Conservation (phyloP, 106 monocot genomes). For the Cymbidium sinense region DNA sequence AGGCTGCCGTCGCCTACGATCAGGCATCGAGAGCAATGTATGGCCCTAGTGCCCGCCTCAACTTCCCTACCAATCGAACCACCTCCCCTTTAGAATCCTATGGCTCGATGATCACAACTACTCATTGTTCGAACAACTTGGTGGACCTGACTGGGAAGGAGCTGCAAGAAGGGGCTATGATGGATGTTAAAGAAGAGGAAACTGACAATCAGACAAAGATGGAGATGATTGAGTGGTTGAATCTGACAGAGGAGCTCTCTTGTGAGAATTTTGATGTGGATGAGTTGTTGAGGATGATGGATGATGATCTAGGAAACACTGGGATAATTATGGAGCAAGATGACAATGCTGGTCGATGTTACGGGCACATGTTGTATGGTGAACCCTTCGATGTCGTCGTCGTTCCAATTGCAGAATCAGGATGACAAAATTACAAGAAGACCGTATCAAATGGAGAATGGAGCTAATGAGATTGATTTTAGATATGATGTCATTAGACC, state of each 20-base stretch:
- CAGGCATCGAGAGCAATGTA: constrained; percentile 75
- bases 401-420: constrained; percentile 24
- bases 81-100: constrained; percentile 6
- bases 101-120: constrained; percentile 5
- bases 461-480: not conserved
- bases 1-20: constrained; percentile 76
- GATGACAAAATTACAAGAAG: constrained; percentile 17
- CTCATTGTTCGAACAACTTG: too few species aligned
- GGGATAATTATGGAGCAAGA: not conserved
- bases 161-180: too few species aligned
- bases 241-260: constrained; percentile 8
- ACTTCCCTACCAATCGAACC: constrained; percentile 20
- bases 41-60: constrained; percentile 55
- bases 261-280: constrained; percentile 35
- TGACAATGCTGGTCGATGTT: not conserved
- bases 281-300: constrained; percentile 35
- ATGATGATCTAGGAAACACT: constrained; percentile 3
- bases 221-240: not conserved
- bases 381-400: not conserved
- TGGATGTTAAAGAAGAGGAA: not conserved
- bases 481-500: constrained; percentile 3
- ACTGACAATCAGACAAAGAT: not conserved
- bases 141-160: too few species aligned
- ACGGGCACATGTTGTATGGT: not conserved
- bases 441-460: constrained; percentile 10